phyloP scores from a whole-genome alignment of 768 basidiomycete genomes.

The Serpula lacrymans region DNA sequence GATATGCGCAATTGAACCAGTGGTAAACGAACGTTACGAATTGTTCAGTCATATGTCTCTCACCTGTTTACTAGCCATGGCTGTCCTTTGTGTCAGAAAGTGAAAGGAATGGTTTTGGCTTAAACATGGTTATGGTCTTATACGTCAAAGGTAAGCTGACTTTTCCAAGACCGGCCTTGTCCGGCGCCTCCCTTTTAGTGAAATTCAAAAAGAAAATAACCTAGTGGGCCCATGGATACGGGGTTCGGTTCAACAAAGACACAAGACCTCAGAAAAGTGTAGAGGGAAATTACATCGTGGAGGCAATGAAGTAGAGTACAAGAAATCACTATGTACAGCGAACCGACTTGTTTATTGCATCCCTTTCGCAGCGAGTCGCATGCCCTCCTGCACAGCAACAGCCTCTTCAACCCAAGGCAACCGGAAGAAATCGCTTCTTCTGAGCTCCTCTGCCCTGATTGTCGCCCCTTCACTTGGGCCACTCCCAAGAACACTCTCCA shows the following conservation, averaged over 20 bases:
- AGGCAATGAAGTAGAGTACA: slow-evolving; percentile 2
- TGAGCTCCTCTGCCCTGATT: slow-evolving; percentile 83
- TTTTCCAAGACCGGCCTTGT: slow-evolving; percentile 6
- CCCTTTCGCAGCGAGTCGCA: slow-evolving; percentile 56
- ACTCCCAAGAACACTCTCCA: slow-evolving; percentile 87
- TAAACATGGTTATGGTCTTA: not conserved
- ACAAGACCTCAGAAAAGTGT: not conserved
- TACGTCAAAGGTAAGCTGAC: not conserved
- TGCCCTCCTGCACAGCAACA: slow-evolving; percentile 80
- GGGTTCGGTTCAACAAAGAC: no score
- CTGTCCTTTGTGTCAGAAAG: not conserved
- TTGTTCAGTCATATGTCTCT: slow-evolving; percentile 10
- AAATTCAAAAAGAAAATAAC: not conserved
- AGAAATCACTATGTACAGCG: not conserved
- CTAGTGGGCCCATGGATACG: slow-evolving; percentile 5
- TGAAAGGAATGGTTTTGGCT: slow-evolving; percentile 2
- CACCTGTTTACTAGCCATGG: slow-evolving; percentile 70
- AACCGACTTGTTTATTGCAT: slow-evolving; percentile 30
- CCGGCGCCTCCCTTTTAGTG: no score
- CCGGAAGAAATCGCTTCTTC: slow-evolving; percentile 86
- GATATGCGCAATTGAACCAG: slow-evolving; percentile 1
- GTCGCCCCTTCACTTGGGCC: slow-evolving; percentile 77
- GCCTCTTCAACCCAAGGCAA: slow-evolving; percentile 92
- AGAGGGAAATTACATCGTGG: slow-evolving; percentile 2
- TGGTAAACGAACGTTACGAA: not conserved